Evolutionary conservation across 2,329 filamentous ascomycete species (phyloP), one percentile per base, ranked within the genome.

Genomic region (Colletotrichum kahawae): DNA sequence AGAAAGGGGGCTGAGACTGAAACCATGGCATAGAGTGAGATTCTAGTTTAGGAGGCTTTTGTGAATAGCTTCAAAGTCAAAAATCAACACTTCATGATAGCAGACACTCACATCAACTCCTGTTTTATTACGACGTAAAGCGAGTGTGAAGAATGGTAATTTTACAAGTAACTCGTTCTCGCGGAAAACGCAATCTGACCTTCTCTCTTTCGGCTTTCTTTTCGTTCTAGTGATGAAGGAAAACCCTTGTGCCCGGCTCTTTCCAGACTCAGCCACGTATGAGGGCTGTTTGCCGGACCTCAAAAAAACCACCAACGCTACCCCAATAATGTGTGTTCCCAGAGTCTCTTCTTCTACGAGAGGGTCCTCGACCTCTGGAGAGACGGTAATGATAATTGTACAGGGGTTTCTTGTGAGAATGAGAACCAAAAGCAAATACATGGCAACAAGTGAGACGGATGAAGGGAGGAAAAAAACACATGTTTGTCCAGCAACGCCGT

Each of bases 121-220:
- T 54, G 27, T 76, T 65, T 43, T 27, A 70, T 74, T 64, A 31
- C 14, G 60, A 18, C 5, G 59, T n/a, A 56, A 63, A 74, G 80
- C 64, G 77, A 82, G 77, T 73, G 79, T 80, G 67, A 76, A 80
- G 80, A 82, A 82, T 82, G 78, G 56, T 79, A 77, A 76, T 82
- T 56, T 72, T 73, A 82, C 79, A 82, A 51, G 62, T 77, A 74
- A 74, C 74, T 62, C 64, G 74, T 65, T 69, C 51, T 65, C 43
- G 16, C 5, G 13, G 18, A n/a, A 33, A n/a, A 57, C 62, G 67
- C 67, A 75, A 59, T 68, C 57, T 68, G 63, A 56, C 18, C 7
- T 43, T 48, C 56, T 24, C 31, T 56, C 18, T 48, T 34, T 21
- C 36, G 34, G n/a, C 27, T 27, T 12, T 12, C 64, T 67, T 34